Percentiles rank a stretch among this genome's conserved stretches.
Conservation (phyloP, 169 alveolate species). For the Cryptosporidium tyzzeri region DNA sequence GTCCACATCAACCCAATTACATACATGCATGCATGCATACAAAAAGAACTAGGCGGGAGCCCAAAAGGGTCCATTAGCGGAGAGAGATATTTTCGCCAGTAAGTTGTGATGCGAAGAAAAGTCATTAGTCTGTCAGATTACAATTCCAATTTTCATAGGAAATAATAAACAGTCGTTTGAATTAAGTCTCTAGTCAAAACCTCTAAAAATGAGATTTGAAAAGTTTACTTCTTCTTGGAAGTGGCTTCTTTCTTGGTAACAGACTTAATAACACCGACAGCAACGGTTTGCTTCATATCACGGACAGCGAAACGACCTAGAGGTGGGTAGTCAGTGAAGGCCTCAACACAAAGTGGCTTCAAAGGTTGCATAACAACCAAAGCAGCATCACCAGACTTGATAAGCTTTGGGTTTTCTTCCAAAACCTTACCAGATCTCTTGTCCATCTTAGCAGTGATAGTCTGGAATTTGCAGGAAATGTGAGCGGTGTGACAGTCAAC, state of each 20-base stretch:
- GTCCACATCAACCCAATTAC: slow-evolving; percentile 10
- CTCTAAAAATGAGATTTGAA: neutral
- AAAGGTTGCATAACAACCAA: slow-evolving; percentile 94
- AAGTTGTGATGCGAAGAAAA: neutral
- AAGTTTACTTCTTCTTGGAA: slow-evolving; percentile 78
- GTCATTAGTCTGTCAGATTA: neutral
- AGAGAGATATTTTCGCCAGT: neutral
- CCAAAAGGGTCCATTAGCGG: neutral
- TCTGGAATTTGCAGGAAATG: slow-evolving; percentile 96
- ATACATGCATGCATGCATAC: slow-evolving; percentile 13
- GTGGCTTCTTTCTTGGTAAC: slow-evolving; percentile 95
- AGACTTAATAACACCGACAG: slow-evolving; percentile 98
- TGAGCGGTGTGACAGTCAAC: slow-evolving; percentile 98
- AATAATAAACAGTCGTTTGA: slow-evolving; percentile 2
- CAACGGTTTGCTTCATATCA: slow-evolving; percentile 98
- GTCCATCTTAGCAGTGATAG: slow-evolving; percentile 92
- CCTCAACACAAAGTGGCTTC: slow-evolving; percentile 96
- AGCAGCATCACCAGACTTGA: slow-evolving; percentile 97
- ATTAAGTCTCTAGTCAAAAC: neutral
- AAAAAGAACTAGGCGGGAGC: neutral
- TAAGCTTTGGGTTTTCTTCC: slow-evolving; percentile 95
- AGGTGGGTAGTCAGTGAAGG: slow-evolving; percentile 97
- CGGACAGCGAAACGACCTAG: slow-evolving; percentile 99
- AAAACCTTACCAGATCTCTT: slow-evolving; percentile 96
- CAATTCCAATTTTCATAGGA: neutral